Evolutionary conservation across 1,284 basidiomycete species (phyloP).

Genomic region (Marasmius tenuissimus): DNA sequence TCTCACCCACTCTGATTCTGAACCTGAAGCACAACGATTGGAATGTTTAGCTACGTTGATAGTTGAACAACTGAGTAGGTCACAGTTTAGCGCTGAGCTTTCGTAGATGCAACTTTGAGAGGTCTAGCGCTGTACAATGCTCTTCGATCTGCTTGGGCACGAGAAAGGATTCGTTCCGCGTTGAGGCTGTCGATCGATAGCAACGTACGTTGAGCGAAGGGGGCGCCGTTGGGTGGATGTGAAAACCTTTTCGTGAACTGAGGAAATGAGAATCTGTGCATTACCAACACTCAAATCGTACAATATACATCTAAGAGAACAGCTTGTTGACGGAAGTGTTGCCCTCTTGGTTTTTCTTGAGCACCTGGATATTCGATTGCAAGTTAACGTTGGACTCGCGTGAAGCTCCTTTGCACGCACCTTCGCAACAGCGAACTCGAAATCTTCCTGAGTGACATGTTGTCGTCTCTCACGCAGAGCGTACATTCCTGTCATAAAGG

Average conservation of each 20-base stretch:
- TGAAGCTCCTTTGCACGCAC: slow-evolving; percentile 26
- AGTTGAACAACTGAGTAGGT: no score
- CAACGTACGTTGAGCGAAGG: no score
- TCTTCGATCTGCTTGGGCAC: no score
- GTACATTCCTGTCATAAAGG: slow-evolving; percentile 77
- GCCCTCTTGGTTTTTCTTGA: slow-evolving; percentile 92
- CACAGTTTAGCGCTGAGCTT: no score
- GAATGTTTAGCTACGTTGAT: no score
- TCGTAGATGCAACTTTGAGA: no score
- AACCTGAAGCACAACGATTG: no score
- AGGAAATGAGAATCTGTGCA: neutral
- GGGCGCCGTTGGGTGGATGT: neutral
- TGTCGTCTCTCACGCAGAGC: slow-evolving; percentile 93
- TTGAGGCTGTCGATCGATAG: no score
- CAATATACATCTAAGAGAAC: slow-evolving; percentile 58
- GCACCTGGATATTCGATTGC: slow-evolving; percentile 45
- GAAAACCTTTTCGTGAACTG: neutral
- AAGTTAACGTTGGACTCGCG: slow-evolving; percentile 16
- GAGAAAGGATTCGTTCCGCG: no score
- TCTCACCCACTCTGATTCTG: no score
- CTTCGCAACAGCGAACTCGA: slow-evolving; percentile 98
- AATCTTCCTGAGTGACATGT: slow-evolving; percentile 98
- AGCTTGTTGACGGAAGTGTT: slow-evolving; percentile 91
- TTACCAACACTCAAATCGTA: neutral
- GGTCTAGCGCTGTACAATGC: no score